These are phyloP conservation scores for Ascochyta koolunga DNA, from an alignment of 2,329 filamentous ascomycete genomes.

Conservation along the genomic window DNA sequence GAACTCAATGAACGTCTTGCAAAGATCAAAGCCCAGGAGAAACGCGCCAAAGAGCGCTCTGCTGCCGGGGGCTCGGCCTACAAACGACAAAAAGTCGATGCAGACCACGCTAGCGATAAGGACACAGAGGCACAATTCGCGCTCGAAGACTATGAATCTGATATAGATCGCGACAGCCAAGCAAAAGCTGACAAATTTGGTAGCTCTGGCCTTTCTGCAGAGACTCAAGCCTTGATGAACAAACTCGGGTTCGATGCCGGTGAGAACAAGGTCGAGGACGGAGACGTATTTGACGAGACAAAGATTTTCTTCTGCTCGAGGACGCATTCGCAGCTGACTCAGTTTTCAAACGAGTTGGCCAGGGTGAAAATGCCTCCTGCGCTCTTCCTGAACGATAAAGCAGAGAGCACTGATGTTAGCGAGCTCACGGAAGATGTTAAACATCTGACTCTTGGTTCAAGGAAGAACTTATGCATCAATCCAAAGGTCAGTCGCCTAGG, in stretches of 20 bases:
- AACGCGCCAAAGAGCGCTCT: slow-evolving; percentile 62
- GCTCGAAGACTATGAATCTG: slow-evolving; percentile 76
- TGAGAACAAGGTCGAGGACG: slow-evolving; percentile 53
- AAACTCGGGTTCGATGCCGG: slow-evolving; percentile 53
- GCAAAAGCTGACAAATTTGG: slow-evolving; percentile 31
- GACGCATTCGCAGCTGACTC: slow-evolving; percentile 88
- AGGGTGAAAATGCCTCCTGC: slow-evolving; percentile 79
- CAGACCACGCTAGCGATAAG: slow-evolving; percentile 10
- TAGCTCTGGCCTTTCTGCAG: slow-evolving; percentile 67
- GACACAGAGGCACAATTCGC: slow-evolving; percentile 71
- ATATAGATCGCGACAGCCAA: slow-evolving; percentile 53
- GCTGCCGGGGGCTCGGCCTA: slow-evolving; percentile 54
- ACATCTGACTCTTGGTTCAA: slow-evolving; percentile 81
- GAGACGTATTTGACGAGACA: slow-evolving; percentile 65
- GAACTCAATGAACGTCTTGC: slow-evolving; percentile 76
- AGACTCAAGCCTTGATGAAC: slow-evolving; percentile 76
- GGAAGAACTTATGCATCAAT: slow-evolving; percentile 91
- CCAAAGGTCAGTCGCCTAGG: slow-evolving; percentile 74
- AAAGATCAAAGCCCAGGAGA: slow-evolving; percentile 65
- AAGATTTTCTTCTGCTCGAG: slow-evolving; percentile 94
- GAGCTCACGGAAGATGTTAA: slow-evolving; percentile 69
- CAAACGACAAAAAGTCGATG: slow-evolving; percentile 50
- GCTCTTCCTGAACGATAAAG: slow-evolving; percentile 49
- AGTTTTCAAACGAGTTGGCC: slow-evolving; percentile 83
- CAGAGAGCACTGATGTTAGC: slow-evolving; percentile 18